Evolutionary conservation across 257 asterid species (phyloP).

Genomic region (Nicotiana tabacum): DNA sequence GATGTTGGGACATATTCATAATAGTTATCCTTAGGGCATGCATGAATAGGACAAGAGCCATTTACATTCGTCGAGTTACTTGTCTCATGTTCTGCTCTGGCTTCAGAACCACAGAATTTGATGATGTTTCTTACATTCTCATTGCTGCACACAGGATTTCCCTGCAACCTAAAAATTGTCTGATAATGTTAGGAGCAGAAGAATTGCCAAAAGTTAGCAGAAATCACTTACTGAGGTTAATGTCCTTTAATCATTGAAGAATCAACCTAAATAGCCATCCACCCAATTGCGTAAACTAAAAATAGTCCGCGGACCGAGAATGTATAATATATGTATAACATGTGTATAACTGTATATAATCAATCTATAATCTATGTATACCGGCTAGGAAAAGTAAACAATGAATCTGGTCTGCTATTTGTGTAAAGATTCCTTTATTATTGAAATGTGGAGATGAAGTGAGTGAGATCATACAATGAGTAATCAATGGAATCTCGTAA

Average conservation of each 20-base stretch:
- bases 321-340: too few species aligned
- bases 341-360: too few species aligned
- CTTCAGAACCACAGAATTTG: constrained; percentile 56
- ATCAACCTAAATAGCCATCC: too few species aligned
- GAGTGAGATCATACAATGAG: background rate
- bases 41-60: constrained; percentile 30
- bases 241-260: background rate
- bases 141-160: constrained; percentile 62
- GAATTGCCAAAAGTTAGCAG: background rate
- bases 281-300: too few species aligned
- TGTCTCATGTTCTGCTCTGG: constrained; percentile 27
- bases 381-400: too few species aligned
- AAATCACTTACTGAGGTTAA: background rate
- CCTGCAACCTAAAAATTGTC: constrained; percentile 49
- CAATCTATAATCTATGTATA: too few species aligned
- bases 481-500: background rate
- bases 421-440: background rate
- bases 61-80: constrained; percentile 16
- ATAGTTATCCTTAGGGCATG: constrained; percentile 48
- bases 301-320: too few species aligned
- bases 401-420: too few species aligned
- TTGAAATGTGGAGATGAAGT: background rate
- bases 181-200: background rate
- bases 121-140: constrained; percentile 16
- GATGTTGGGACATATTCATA: constrained; percentile 48